These are phyloP conservation scores for Phylloporus sp. DNA, from an alignment of 1,284 basidiomycete species.

Conservation along the genomic window DNA sequence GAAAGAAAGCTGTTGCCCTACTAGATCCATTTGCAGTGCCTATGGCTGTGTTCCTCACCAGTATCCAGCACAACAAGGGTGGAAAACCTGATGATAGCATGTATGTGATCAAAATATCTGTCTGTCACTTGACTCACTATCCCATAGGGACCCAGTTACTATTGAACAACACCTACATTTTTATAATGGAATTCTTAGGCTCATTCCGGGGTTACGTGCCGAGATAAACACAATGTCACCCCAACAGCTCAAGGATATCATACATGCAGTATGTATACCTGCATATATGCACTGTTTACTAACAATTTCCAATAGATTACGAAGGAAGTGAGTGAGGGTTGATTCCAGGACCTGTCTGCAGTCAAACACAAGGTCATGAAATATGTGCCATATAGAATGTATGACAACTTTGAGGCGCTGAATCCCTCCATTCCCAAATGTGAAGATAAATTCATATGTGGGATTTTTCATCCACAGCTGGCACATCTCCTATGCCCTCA, in stretches of 20 bases:
- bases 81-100: background rate
- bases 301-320: too few species aligned
- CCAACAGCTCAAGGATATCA: background rate
- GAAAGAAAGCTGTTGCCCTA: background rate
- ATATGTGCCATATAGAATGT: too few species aligned
- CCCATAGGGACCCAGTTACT: background rate
- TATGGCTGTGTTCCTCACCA: background rate
- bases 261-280: background rate
- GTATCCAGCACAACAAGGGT: background rate
- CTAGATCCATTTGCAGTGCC: background rate
- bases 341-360: too few species aligned
- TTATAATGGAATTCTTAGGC: background rate
- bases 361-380: too few species aligned
- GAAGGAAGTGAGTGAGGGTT: too few species aligned
- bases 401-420: too few species aligned
- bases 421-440: background rate
- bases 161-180: background rate
- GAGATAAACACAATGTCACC: background rate
- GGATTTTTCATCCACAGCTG: constrained; percentile 12
- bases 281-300: background rate
- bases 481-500: background rate
- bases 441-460: background rate
- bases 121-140: too few species aligned
- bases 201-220: background rate
- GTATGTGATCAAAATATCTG: background rate